phyloP scores from a whole-genome alignment of 2,329 filamentous ascomycete genomes.

The Cercospora janseana region DNA sequence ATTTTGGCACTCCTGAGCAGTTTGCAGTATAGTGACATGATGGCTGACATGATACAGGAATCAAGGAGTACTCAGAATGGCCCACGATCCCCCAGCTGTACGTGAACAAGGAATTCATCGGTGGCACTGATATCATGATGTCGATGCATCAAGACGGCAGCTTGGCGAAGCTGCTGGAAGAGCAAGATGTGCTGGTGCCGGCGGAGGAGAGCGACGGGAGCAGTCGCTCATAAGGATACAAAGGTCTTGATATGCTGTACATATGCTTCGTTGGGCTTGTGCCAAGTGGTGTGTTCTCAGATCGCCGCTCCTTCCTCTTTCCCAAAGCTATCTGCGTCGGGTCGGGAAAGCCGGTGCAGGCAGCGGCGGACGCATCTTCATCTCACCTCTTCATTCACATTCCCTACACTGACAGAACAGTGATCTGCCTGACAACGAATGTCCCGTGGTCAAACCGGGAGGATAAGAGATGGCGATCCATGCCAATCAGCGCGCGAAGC shows the following conservation, averaged over 20 bases:
- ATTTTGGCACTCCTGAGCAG: too few species aligned
- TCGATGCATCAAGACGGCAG: conserved; percentile 97
- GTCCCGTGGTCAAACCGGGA: background rate
- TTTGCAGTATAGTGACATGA: background rate
- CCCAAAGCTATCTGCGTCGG: background rate
- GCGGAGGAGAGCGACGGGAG: conserved; percentile 52
- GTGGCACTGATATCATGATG: conserved; percentile 95
- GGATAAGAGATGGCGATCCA: background rate
- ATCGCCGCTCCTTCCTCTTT: conserved; percentile 1
- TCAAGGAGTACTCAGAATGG: conserved; percentile 99
- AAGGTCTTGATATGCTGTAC: conserved; percentile 11
- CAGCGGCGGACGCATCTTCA: too few species aligned
- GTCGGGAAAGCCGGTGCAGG: too few species aligned
- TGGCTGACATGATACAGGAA: conserved; percentile 57
- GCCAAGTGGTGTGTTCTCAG: conserved; percentile 1
- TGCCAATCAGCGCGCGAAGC: background rate
- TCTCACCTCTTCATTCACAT: background rate
- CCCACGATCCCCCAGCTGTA: conserved; percentile 97
- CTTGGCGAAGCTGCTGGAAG: conserved; percentile 83
- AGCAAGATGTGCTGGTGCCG: conserved; percentile 79
- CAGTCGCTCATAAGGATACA: conserved; percentile 17
- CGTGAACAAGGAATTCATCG: conserved; percentile 90
- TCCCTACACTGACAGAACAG: conserved; percentile 1
- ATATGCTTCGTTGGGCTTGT: conserved; percentile 8
- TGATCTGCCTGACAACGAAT: background rate